Percentiles rank a stretch among this genome's conserved stretches.
Conservation (phyloP, 306 rosid species). For the Urtica urens region DNA sequence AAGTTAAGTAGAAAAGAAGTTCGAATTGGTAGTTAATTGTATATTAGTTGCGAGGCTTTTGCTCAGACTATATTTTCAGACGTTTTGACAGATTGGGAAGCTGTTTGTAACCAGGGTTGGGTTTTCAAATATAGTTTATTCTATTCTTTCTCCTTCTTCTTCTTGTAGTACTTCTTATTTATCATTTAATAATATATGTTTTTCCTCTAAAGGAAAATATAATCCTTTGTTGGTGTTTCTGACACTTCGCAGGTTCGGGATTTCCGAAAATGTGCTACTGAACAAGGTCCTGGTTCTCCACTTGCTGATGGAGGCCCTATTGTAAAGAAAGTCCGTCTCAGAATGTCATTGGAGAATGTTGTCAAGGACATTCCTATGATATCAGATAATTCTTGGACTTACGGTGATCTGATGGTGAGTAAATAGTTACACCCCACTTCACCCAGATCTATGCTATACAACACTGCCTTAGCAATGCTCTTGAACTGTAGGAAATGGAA, state of each 20-base stretch:
- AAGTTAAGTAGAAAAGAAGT: background rate
- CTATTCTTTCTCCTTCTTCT: too few relatives aligned
- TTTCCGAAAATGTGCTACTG: slow-evolving; percentile 61
- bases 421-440: slow-evolving; percentile 33
- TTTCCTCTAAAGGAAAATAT: too few relatives aligned
- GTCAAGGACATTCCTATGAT: slow-evolving; percentile 86
- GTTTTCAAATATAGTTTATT: too few relatives aligned
- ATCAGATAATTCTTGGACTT: slow-evolving; percentile 84
- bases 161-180: too few relatives aligned
- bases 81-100: too few relatives aligned
- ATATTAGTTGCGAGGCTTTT: too few relatives aligned
- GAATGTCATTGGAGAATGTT: slow-evolving; percentile 88
- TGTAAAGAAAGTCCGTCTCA: slow-evolving; percentile 61
- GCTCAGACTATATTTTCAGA: too few relatives aligned
- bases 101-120: too few relatives aligned
- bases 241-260: slow-evolving; percentile 80
- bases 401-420: slow-evolving; percentile 95
- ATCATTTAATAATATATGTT: too few relatives aligned
- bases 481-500: slow-evolving; percentile 64
- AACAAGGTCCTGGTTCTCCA: slow-evolving; percentile 38
- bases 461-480: slow-evolving; percentile 16
- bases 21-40: background rate
- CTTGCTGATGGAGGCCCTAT: slow-evolving; percentile 38
- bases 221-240: too few relatives aligned
- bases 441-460: slow-evolving; percentile 16